Conservation (phyloP, 2,329 filamentous ascomycete species). For the Colletotrichum orchidophilum region DNA sequence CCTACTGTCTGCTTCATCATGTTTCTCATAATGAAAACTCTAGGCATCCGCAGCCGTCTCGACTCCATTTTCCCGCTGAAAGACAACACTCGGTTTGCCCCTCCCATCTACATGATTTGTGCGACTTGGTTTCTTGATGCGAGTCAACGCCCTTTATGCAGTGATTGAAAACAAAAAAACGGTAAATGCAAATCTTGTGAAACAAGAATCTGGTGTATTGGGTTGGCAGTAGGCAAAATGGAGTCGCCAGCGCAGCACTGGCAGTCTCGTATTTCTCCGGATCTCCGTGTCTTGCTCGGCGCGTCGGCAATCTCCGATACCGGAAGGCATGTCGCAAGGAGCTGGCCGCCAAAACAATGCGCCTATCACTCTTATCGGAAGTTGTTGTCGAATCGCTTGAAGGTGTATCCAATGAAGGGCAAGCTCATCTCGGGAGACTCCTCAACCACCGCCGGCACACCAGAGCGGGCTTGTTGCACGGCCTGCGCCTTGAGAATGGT, state of each 20-base stretch:
- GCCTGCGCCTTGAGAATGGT: conserved; percentile 87
- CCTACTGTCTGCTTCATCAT: background rate
- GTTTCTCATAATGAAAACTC: conserved; percentile 25
- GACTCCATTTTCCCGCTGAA: background rate
- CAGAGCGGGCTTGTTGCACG: conserved; percentile 69
- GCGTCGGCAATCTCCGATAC: background rate
- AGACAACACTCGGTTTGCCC: background rate
- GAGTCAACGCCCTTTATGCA: conserved; percentile 31
- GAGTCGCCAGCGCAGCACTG: conserved; percentile 9
- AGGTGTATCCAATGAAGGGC: conserved; percentile 96
- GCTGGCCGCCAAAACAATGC: background rate
- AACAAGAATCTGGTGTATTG: conserved; percentile 28
- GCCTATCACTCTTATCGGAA: conserved; percentile 56
- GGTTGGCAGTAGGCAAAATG: conserved; percentile 22
- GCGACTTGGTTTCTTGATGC: conserved; percentile 33
- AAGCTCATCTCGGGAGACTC: conserved; percentile 94
- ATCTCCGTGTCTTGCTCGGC: background rate
- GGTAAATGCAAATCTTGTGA: conserved; percentile 32
- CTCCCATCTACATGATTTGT: conserved; percentile 29
- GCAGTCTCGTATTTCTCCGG: background rate
- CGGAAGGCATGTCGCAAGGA: background rate
- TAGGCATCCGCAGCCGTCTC: conserved; percentile 1
- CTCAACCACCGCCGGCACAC: conserved; percentile 59
- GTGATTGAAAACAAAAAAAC: conserved; percentile 28
- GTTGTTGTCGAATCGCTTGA: conserved; percentile 91